These are phyloP conservation scores for Lachnellula suecica DNA, from an alignment of 2,329 filamentous ascomycete species.

Conservation along the genomic window DNA sequence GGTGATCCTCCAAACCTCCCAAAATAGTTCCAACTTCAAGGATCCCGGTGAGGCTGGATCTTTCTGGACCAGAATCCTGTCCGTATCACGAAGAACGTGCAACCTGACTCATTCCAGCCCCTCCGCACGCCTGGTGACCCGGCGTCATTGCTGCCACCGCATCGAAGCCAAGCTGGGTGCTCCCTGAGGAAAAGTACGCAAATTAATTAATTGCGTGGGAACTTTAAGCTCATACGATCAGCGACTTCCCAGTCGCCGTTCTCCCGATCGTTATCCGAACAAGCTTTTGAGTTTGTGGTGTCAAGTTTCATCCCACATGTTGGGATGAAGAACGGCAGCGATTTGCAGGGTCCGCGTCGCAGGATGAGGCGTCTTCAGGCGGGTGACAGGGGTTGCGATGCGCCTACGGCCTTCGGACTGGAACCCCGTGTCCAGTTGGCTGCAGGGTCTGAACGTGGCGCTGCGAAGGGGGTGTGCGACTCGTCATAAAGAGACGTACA, in stretches of 20 bases:
- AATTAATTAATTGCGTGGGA: too few species aligned
- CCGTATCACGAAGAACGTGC: too few species aligned
- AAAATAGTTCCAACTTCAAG: too few species aligned
- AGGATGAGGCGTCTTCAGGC: slow-evolving; percentile 1
- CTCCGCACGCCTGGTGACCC: too few species aligned
- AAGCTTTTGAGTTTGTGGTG: neutral
- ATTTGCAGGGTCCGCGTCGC: slow-evolving; percentile 1
- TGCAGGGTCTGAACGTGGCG: neutral
- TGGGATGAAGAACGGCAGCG: neutral
- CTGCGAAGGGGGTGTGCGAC: neutral
- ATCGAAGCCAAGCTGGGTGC: too few species aligned
- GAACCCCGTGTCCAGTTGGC: neutral
- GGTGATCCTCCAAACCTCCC: too few species aligned
- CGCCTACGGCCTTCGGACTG: neutral
- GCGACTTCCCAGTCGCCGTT: neutral
- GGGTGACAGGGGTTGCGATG: neutral
- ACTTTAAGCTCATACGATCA: neutral
- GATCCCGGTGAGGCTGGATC: too few species aligned
- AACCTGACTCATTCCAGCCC: too few species aligned
- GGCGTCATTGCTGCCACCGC: too few species aligned
- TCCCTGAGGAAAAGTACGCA: too few species aligned
- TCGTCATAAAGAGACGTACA: neutral
- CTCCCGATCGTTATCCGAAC: neutral
- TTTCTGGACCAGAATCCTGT: too few species aligned
- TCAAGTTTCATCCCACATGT: neutral